Conservation (phyloP, 345 rosid species). For the Odontarrhena argentea region DNA sequence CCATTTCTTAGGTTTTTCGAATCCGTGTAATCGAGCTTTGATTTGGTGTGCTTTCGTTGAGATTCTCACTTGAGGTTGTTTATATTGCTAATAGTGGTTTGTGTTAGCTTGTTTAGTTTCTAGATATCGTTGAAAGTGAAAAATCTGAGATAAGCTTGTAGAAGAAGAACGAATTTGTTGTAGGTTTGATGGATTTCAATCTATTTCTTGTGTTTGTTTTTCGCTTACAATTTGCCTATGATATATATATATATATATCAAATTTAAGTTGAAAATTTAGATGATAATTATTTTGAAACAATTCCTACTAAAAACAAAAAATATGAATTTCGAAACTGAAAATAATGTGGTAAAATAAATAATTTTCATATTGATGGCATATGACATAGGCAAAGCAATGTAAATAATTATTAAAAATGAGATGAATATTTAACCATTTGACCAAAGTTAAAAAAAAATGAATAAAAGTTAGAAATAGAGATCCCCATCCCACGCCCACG, state of each 20-base stretch:
- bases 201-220: too few relatives aligned
- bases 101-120: background rate
- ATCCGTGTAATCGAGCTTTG: background rate
- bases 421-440: constrained; percentile 34
- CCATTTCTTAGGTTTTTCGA: background rate
- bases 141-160: constrained; percentile 30
- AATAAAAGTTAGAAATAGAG: constrained; percentile 6
- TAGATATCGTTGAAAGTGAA: background rate
- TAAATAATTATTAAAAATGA: too few relatives aligned
- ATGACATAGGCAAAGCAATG: too few relatives aligned
- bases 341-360: too few relatives aligned
- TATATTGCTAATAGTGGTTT: constrained; percentile 18
- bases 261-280: too few relatives aligned
- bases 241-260: too few relatives aligned
- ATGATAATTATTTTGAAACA: too few relatives aligned
- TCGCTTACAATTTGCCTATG: too few relatives aligned
- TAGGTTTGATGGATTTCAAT: too few relatives aligned
- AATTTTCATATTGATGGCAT: too few relatives aligned
- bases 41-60: background rate
- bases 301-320: too few relatives aligned
- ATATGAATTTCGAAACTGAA: too few relatives aligned
- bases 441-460: constrained; percentile 20
- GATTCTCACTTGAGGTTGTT: background rate
- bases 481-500: constrained; percentile 37
- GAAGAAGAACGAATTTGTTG: constrained; percentile 16